Evolutionary conservation across 495 filamentous ascomycete species (phyloP).

Genomic region (Cercophora newfieldiana): DNA sequence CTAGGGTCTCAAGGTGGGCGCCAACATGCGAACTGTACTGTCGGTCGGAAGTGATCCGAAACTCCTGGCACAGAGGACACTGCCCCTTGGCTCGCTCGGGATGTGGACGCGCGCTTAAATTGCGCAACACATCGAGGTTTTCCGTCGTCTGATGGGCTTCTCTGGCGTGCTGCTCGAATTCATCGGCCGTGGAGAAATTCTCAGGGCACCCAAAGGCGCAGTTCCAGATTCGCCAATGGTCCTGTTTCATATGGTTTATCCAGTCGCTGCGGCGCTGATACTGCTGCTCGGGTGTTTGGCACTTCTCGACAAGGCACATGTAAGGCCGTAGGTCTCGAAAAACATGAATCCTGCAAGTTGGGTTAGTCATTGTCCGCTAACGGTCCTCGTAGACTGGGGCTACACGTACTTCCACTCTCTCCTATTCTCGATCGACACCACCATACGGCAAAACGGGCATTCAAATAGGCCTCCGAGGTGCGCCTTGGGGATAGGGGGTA

Average conservation of each 20-base stretch:
- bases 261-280: constrained; percentile 8
- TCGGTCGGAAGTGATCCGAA: not conserved
- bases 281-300: not conserved
- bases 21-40: not conserved
- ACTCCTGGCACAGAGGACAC: not conserved
- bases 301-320: constrained; percentile 16
- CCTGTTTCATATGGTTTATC: constrained; percentile 5
- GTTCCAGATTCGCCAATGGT: constrained; percentile 10
- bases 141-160: not conserved
- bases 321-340: constrained; percentile 31
- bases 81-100: constrained; percentile 27
- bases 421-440: constrained; percentile 25
- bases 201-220: constrained; percentile 1
- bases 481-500: constrained; percentile 19
- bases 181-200: no score
- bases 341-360: constrained; percentile 28
- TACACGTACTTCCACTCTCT: constrained; percentile 30
- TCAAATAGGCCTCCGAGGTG: constrained; percentile 27
- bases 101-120: constrained; percentile 59
- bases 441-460: constrained; percentile 36
- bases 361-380: not conserved
- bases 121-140: constrained; percentile 39
- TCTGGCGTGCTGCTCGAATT: not conserved
- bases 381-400: not conserved
- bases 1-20: not conserved